Conservation (phyloP, 441 rosid genomes). For the Bruguiera hainesii region DNA sequence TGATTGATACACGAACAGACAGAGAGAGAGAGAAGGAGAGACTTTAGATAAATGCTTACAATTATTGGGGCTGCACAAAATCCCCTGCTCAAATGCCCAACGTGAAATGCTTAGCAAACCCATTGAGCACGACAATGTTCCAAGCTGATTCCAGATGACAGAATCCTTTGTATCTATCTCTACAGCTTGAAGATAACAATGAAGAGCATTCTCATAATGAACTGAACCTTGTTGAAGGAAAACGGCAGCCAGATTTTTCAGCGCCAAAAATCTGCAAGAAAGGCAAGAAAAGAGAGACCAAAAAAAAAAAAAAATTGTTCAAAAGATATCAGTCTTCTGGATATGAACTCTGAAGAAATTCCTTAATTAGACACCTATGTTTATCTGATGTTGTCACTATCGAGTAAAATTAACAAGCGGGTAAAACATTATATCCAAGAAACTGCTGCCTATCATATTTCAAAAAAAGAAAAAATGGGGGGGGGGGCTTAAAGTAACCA, state of each 20-base stretch:
- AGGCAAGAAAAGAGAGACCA: not conserved
- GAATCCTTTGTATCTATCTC: slow-evolving; percentile 98
- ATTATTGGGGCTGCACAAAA: slow-evolving; percentile 97
- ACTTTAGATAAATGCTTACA: slow-evolving; percentile 48
- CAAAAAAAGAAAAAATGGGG: not conserved
- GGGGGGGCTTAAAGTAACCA: not conserved
- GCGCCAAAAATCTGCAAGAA: slow-evolving; percentile 76
- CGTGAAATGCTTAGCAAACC: slow-evolving; percentile 88
- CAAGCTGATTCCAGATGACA: slow-evolving; percentile 98
- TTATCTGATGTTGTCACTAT: not conserved
- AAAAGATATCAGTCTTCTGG: not conserved
- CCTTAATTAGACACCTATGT: not conserved
- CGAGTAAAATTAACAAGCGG: not conserved
- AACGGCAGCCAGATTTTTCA: slow-evolving; percentile 93
- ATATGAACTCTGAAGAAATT: not conserved
- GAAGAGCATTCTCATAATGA: slow-evolving; percentile 84
- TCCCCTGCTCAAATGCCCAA: slow-evolving; percentile 99
- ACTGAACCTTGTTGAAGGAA: slow-evolving; percentile 88
- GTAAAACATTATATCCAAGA: not conserved
- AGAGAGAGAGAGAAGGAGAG: not conserved
- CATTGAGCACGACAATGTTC: slow-evolving; percentile 96
- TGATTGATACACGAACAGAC: not conserved
- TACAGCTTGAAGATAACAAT: slow-evolving; percentile 96
- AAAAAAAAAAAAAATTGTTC: not conserved
- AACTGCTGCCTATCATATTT: not conserved